Conservation (phyloP, 768 basidiomycete genomes). For the Pilatotrama ljubarskyi region DNA sequence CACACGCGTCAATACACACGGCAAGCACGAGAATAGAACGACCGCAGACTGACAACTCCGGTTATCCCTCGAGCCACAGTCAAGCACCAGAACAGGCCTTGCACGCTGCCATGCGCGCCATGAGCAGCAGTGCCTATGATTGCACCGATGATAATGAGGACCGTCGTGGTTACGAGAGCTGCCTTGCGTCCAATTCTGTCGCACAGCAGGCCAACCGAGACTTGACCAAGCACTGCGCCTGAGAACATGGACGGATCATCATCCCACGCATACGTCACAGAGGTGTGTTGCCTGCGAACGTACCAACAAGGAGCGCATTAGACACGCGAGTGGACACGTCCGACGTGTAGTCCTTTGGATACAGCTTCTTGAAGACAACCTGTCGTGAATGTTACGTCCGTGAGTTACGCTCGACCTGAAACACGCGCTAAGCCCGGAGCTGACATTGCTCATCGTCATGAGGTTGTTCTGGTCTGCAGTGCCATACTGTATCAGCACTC, state of each 20-base stretch:
- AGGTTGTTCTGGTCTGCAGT: conserved; percentile 64
- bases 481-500: background rate
- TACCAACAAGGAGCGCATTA: conserved; percentile 70
- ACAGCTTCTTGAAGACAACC: conserved; percentile 67
- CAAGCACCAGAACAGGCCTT: conserved; percentile 73
- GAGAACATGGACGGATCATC: conserved; percentile 10
- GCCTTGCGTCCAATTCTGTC: conserved; percentile 75
- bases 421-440: conserved; percentile 8
- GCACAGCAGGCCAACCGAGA: conserved; percentile 66
- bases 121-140: conserved; percentile 68
- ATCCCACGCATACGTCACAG: background rate
- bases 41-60: conserved; percentile 48
- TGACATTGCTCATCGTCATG: conserved; percentile 68
- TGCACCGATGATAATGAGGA: conserved; percentile 69
- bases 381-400: conserved; percentile 25
- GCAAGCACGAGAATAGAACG: background rate
- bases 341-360: conserved; percentile 62
- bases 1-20: background rate
- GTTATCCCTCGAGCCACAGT: conserved; percentile 72
- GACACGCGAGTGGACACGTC: conserved; percentile 66
- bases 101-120: conserved; percentile 53
- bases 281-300: conserved; percentile 22
- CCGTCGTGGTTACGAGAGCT: conserved; percentile 69
- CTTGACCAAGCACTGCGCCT: conserved; percentile 64
- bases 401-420: background rate